These are phyloP conservation scores for Pseudopithomyces chartarum DNA, from an alignment of 2,329 filamentous ascomycete genomes.

Conservation along the genomic window DNA sequence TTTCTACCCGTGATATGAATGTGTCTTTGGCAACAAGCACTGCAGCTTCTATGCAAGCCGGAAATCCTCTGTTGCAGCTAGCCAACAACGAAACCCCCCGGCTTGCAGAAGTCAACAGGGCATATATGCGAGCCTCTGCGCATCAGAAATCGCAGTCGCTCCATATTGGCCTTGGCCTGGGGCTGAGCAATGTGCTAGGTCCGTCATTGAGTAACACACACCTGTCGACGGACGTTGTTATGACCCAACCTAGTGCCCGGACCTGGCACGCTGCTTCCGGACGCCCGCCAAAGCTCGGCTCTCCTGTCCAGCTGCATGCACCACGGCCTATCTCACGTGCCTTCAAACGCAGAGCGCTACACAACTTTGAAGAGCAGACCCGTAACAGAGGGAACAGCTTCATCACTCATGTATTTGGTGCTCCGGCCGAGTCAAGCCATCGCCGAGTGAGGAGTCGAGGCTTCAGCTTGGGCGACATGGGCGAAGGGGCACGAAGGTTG, in stretches of 20 bases:
- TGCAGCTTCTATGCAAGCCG: conserved; percentile 57
- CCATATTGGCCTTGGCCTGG: conserved; percentile 53
- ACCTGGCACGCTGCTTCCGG: conserved; percentile 40
- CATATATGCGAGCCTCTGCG: conserved; percentile 52
- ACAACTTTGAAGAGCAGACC: conserved; percentile 56
- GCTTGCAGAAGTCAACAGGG: conserved; percentile 47
- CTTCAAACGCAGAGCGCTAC: conserved; percentile 63
- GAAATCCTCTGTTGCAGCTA: conserved; percentile 54
- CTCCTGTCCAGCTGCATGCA: conserved; percentile 61
- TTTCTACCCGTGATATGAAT: conserved; percentile 57
- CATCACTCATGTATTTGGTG: conserved; percentile 52
- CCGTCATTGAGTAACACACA: conserved; percentile 50
- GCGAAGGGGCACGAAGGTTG: conserved; percentile 55
- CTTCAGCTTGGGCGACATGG: conserved; percentile 64
- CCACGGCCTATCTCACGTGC: conserved; percentile 57
- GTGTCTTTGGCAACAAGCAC: conserved; percentile 57
- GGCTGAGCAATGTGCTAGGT: conserved; percentile 47
- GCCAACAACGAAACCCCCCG: conserved; percentile 43
- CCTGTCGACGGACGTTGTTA: conserved; percentile 29
- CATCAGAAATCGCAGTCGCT: conserved; percentile 59
- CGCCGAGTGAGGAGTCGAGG: conserved; percentile 65
- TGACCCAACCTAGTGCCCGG: conserved; percentile 34
- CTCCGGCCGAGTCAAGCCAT: conserved; percentile 56
- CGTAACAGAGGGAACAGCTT: conserved; percentile 47
- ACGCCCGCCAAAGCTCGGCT: conserved; percentile 46